phyloP scores from a whole-genome alignment of 1,139 yeast genomes.

The Candida tunisiensis region DNA sequence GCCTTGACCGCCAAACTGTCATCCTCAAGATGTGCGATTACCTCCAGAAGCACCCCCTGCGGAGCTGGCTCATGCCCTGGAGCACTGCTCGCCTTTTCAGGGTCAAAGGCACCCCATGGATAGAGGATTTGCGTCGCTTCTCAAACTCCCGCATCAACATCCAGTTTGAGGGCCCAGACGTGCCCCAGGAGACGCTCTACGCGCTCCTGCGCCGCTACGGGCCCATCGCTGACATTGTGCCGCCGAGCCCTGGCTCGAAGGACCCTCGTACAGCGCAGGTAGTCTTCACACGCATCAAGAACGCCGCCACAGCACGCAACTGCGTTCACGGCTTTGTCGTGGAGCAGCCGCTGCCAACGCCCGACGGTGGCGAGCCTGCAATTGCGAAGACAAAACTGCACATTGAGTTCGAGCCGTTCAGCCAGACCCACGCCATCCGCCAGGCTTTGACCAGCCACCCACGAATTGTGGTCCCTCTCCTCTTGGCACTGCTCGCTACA shows the following conservation, averaged over 20 bases:
- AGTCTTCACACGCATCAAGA: slow-evolving; percentile 35
- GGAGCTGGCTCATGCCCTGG: slow-evolving; percentile 19
- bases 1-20: slow-evolving; percentile 8
- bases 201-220: slow-evolving; percentile 80
- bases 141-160: slow-evolving; percentile 51
- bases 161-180: slow-evolving; percentile 52
- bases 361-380: too few relatives aligned
- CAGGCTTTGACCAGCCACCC: slow-evolving; percentile 45
- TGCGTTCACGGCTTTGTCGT: slow-evolving; percentile 55
- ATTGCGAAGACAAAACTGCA: slow-evolving; percentile 51
- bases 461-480: slow-evolving; percentile 55
- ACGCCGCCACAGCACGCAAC: slow-evolving; percentile 79
- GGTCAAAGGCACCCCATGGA: slow-evolving; percentile 92
- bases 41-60: slow-evolving; percentile 5
- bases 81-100: slow-evolving; percentile 37
- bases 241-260: slow-evolving; percentile 32
- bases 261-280: slow-evolving; percentile 36
- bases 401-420: slow-evolving; percentile 47
- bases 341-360: too few relatives aligned
- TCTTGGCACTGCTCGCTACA: slow-evolving; percentile 51
- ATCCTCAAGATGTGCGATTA: slow-evolving; percentile 11
- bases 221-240: slow-evolving; percentile 53
- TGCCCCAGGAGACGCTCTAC: slow-evolving; percentile 76
- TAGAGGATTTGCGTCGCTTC: slow-evolving; percentile 71
- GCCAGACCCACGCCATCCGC: slow-evolving; percentile 33